Evolutionary conservation across 176 grass and related monocot species (phyloP).

Genomic region (Metroxylon sagu): DNA sequence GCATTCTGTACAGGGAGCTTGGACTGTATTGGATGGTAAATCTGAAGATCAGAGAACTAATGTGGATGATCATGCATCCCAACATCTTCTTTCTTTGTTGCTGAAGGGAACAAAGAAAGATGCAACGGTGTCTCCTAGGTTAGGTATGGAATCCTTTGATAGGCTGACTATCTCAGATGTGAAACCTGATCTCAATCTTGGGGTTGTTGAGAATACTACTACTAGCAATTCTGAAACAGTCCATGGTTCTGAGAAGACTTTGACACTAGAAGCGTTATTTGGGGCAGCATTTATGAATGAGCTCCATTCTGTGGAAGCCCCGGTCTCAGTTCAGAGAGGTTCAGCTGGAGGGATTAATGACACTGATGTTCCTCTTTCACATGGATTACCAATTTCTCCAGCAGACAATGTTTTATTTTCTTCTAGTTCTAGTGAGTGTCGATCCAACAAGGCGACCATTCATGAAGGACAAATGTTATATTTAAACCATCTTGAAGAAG

Average conservation of each 20-base stretch:
- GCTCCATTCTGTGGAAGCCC: constrained; percentile 87
- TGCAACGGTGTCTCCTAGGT: constrained; percentile 18
- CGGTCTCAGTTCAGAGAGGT: constrained; percentile 63
- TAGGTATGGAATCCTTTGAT: constrained; percentile 30
- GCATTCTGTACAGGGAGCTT: constrained; percentile 25
- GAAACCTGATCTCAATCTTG: constrained; percentile 24
- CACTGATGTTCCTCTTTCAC: constrained; percentile 8
- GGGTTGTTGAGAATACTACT: constrained; percentile 31
- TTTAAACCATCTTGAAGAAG: constrained; percentile 28
- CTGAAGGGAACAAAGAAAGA: constrained; percentile 53
- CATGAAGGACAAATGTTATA: constrained; percentile 21
- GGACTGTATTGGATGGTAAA: constrained; percentile 23
- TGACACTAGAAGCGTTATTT: constrained; percentile 84
- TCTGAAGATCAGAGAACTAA: constrained; percentile 24
- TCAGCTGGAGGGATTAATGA: constrained; percentile 24
- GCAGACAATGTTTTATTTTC: constrained; percentile 19
- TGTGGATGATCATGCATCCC: constrained; percentile 72
- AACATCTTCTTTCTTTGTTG: constrained; percentile 76
- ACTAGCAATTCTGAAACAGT: constrained; percentile 28
- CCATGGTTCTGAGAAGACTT: constrained; percentile 47
- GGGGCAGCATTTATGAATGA: constrained; percentile 89
- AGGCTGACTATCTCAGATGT: constrained; percentile 20
- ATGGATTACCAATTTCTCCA: constrained; percentile 21
- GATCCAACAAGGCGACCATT: neutral
- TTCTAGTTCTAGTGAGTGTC: constrained; percentile 32